Percentiles rank a stretch among this genome's conserved stretches.
Evolutionary conservation across 257 asterid species (phyloP).

Genomic region (Galeopsis tetrahit): DNA sequence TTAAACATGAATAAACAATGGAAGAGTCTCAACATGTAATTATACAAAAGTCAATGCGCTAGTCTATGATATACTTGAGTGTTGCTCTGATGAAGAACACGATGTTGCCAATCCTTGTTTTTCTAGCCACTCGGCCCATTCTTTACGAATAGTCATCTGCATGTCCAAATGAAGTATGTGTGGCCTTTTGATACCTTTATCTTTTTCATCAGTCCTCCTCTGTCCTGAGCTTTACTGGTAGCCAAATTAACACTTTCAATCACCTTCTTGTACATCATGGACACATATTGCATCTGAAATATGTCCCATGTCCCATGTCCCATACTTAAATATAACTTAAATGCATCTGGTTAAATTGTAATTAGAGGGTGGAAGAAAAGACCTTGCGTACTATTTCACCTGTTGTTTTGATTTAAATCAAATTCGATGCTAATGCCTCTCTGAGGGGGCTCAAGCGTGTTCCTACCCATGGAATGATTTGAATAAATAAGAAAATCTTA

Average conservation of each 20-base stretch:
- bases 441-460: constrained; percentile 4
- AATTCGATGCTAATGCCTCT: neutral
- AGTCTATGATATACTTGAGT: neutral
- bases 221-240: constrained; percentile 15
- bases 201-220: neutral
- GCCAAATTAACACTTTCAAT: neutral
- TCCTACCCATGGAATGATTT: constrained; percentile 18
- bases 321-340: constrained; percentile 3
- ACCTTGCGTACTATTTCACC: neutral
- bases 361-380: constrained; percentile 6
- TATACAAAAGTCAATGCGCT: neutral
- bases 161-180: constrained; percentile 18
- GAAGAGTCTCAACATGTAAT: constrained; percentile 18
- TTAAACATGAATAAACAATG: neutral
- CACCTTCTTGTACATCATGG: constrained; percentile 10
- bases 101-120: constrained; percentile 6
- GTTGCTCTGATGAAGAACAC: constrained; percentile 3
- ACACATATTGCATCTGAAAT: constrained; percentile 1
- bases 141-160: neutral
- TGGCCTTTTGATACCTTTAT: constrained; percentile 1
- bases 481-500: neutral
- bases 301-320: constrained; percentile 1
- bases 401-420: neutral
- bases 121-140: neutral
- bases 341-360: constrained; percentile 5